These are phyloP conservation scores for Aspergillus sp. DNA, from an alignment of 2,329 filamentous ascomycete genomes.

Conservation along the genomic window DNA sequence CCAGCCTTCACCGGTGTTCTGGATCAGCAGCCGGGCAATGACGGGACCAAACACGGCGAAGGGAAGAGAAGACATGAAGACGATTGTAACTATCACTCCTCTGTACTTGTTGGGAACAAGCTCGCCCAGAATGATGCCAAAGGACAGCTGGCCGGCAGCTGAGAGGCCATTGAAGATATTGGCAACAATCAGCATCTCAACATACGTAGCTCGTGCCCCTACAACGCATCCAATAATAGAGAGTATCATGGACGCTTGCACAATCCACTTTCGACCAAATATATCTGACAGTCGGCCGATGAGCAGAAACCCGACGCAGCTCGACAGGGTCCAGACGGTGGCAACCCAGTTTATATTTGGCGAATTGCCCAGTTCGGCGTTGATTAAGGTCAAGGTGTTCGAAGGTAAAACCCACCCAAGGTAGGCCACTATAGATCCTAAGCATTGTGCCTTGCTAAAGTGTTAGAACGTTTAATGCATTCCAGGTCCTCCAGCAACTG, in stretches of 20 bases:
- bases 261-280: background rate
- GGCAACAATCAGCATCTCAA: background rate
- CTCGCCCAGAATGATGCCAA: background rate
- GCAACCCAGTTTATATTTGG: constrained; percentile 4
- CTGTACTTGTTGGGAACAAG: constrained; percentile 4
- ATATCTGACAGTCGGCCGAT: background rate
- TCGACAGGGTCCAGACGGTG: background rate
- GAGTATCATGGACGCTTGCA: background rate
- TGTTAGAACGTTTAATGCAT: too few species aligned
- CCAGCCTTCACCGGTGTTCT: background rate
- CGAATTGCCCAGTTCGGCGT: background rate
- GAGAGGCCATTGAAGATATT: background rate
- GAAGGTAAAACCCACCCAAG: background rate
- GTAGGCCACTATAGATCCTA: background rate
- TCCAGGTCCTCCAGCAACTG: too few species aligned
- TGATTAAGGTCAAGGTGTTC: background rate
- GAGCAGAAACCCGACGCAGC: background rate
- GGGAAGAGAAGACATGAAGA: background rate
- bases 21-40: background rate
- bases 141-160: background rate
- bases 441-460: background rate
- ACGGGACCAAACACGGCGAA: background rate
- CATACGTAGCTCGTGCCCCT: background rate
- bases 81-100: background rate
- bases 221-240: background rate